Percentiles rank a stretch among this genome's conserved stretches.
Conservation (phyloP, 352 stramenopile species). For the Elongisporangium undulatum region DNA sequence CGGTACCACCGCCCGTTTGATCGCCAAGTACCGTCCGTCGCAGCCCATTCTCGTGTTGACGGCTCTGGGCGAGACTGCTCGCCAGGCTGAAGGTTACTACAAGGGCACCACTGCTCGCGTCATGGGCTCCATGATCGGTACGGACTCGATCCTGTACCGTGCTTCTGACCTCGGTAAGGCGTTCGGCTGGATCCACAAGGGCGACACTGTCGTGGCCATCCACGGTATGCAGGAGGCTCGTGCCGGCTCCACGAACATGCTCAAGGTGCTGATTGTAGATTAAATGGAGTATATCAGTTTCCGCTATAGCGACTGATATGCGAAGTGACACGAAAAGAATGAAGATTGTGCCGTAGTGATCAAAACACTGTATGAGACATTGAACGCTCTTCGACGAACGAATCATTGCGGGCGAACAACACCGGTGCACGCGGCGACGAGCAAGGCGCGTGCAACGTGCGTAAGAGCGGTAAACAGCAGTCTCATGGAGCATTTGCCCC, state of each 20-base stretch:
- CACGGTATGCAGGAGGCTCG: slow-evolving; percentile 88
- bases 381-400: too few relatives aligned
- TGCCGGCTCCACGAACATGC: slow-evolving; percentile 89
- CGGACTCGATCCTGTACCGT: slow-evolving; percentile 88
- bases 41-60: slow-evolving; percentile 85
- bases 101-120: slow-evolving; percentile 65
- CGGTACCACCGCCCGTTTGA: slow-evolving; percentile 90
- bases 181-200: slow-evolving; percentile 83
- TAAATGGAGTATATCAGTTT: slow-evolving; percentile 22
- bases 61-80: slow-evolving; percentile 42
- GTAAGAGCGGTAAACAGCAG: background rate
- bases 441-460: too few relatives aligned
- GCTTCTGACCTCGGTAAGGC: slow-evolving; percentile 86
- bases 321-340: background rate
- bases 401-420: background rate
- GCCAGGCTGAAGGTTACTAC: slow-evolving; percentile 62
- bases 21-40: slow-evolving; percentile 93
- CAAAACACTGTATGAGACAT: slow-evolving; percentile 1
- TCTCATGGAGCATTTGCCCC: background rate
- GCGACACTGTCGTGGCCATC: slow-evolving; percentile 86
- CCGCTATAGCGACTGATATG: background rate
- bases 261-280: slow-evolving; percentile 89
- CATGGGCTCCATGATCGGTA: slow-evolving; percentile 88
- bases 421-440: background rate
- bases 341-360: slow-evolving; percentile 2